These are phyloP conservation scores for Geoglossum cookeanum DNA, from an alignment of 2,329 filamentous ascomycete genomes.

Conservation along the genomic window DNA sequence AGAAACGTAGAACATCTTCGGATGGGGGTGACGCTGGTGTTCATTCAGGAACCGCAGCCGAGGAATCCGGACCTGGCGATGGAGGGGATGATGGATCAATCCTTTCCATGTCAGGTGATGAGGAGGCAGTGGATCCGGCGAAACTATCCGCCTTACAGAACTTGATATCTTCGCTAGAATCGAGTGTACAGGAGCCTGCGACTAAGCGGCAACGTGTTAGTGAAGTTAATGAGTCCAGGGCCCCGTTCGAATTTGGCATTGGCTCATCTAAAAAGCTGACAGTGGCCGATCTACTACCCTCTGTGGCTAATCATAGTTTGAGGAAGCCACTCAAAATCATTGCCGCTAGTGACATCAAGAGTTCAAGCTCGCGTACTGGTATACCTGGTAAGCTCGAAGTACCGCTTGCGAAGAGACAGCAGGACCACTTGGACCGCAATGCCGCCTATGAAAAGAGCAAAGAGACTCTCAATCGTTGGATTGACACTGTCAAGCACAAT, in stretches of 20 bases:
- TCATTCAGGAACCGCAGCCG: conserved; percentile 9
- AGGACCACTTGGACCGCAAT: conserved; percentile 63
- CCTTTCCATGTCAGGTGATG: conserved; percentile 14
- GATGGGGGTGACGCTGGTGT: conserved; percentile 16
- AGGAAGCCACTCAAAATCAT: conserved; percentile 66
- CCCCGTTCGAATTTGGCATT: conserved; percentile 39
- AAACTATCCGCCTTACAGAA: conserved; percentile 46
- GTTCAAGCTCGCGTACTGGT: conserved; percentile 32
- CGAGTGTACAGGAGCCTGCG: conserved; percentile 19
- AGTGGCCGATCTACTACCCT: conserved; percentile 54
- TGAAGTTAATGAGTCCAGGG: conserved; percentile 36
- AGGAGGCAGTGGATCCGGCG: conserved; percentile 24
- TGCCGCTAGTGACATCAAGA: conserved; percentile 37
- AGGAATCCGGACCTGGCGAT: conserved; percentile 14
- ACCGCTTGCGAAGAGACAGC: conserved; percentile 67
- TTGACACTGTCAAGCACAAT: conserved; percentile 87
- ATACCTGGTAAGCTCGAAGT: conserved; percentile 56
- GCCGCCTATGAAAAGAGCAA: conserved; percentile 84
- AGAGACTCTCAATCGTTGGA: conserved; percentile 77
- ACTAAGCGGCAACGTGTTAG: conserved; percentile 17
- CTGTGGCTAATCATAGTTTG: conserved; percentile 52
- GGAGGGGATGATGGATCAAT: conserved; percentile 16
- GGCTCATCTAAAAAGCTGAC: conserved; percentile 48
- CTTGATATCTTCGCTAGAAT: conserved; percentile 46
- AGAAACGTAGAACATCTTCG: conserved; percentile 14